phyloP scores from a whole-genome alignment of 768 basidiomycete genomes.

The Fomitopsis serialis region DNA sequence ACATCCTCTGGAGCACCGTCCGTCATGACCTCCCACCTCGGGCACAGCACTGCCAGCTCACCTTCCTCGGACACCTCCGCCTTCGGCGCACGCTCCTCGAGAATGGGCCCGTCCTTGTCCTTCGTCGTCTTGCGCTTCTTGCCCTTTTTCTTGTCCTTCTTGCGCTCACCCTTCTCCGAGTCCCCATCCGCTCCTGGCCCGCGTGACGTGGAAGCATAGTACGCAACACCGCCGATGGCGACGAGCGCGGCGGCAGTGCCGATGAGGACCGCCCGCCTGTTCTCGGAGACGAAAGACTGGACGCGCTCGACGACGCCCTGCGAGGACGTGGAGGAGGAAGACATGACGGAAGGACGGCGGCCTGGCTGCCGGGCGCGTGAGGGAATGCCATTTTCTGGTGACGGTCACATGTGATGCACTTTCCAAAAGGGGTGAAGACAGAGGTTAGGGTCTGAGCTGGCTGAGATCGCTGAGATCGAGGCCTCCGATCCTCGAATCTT shows the following conservation, averaged over 20 bases:
- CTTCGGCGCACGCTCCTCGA: slow-evolving; percentile 67
- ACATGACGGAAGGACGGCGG: slow-evolving; percentile 19
- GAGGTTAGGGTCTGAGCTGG: neutral
- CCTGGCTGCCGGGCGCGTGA: slow-evolving; percentile 3
- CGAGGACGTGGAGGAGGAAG: slow-evolving; percentile 23
- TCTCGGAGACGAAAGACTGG: slow-evolving; percentile 65
- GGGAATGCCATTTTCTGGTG: slow-evolving; percentile 8
- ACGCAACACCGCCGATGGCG: slow-evolving; percentile 71
- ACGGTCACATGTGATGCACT: neutral
- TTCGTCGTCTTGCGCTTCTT: slow-evolving; percentile 59
- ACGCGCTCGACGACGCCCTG: slow-evolving; percentile 52
- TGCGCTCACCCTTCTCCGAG: slow-evolving; percentile 38
- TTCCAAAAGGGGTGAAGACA: neutral
- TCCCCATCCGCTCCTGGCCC: slow-evolving; percentile 24
- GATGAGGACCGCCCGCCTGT: slow-evolving; percentile 72
- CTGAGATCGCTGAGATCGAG: neutral
- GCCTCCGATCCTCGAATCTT: too few species aligned
- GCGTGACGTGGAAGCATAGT: slow-evolving; percentile 62
- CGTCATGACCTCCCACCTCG: slow-evolving; percentile 2
- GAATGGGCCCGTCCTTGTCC: slow-evolving; percentile 64
- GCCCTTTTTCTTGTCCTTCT: slow-evolving; percentile 46
- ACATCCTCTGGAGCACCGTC: slow-evolving; percentile 30
- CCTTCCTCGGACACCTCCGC: slow-evolving; percentile 25
- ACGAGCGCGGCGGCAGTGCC: slow-evolving; percentile 67
- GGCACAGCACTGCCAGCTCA: slow-evolving; percentile 7